Base-by-base conservation (phyloP, 1,139 yeast species). In the Protomyces arabidopsidicola region DNA sequence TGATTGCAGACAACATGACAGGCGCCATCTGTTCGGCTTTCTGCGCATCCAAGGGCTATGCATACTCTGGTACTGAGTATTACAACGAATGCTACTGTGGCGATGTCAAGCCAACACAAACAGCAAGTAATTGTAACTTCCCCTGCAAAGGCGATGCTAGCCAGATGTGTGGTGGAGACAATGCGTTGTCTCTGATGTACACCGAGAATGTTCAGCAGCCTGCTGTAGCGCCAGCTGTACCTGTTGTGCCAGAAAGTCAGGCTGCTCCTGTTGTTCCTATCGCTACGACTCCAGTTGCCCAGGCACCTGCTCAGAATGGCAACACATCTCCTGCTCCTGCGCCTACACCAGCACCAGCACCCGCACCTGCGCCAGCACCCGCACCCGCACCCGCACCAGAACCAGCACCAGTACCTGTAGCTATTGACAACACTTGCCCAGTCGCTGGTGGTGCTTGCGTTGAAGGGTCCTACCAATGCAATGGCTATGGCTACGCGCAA, bases 391-490 rank as follows among this genome's bases (percentile, higher is more conserved):
- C 63, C 1, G 14, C 55, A 2, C 38, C 67, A 27, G 12, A 58
- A 34, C 42, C 50, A 9, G 61, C 59, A 16, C n/a, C 60, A 6
- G 54, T 48, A 5, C 55, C 64, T 14, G 57, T 65, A 5, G 67
- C 65, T 27, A 50, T 53, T 3, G 57, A 27, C 67, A 16, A 48
- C 67, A 20, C 63, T 57, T 45, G 56, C 65, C 18, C 64, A 2
- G 60, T 53, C 53, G 22, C 48, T 27, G 45, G 55, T 18, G 68
- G 64, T 24, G 20, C 68, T 8, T 83, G 87, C 72, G 73, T 74
- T 5, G 79, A 78, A 48, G 86, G 86, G 59, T 78, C 77, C 12
- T 69, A 78, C 45, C 78, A 84, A 2, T 84, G 87, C 73, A 71
- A 79, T 16, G 75, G 76, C 67, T 86, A 84, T 57, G 68, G 75